Evolutionary conservation across 805 yeast genomes (phyloP), one percentile per base, ranked within the genome.

Genomic region (Candida germanica): DNA sequence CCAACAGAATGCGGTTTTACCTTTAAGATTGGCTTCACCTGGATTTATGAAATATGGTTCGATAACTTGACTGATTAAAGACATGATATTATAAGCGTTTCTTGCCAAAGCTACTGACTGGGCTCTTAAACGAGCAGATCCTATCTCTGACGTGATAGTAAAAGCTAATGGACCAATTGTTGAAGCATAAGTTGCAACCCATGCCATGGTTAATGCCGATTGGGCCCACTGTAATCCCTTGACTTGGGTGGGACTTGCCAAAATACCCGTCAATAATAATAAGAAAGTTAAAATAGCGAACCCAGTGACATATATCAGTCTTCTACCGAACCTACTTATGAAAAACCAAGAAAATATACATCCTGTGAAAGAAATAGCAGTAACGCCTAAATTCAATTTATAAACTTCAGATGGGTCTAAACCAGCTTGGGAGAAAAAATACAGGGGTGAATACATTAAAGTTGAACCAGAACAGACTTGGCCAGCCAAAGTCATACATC

Each of bases 31-130:
- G 39, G 71, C 73, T 23, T 60, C 59, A 13, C 53, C 53, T 1
- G 76, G 69, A 44, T 73, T 75, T 46, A 75, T 57, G 69, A 75
- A 62, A 46, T 71, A 73, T 11, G 80, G 80, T 28, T 46, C 50
- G 30, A 68, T 58, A 33, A 73, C 55, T 15, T 65, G 47, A 37
- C 61, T 53, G 39, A 63, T 51, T 34, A 61, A 55, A 25, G 58
- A 54, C 22, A 53, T 52, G 12, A 59, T 28, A 42, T 63, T 59
- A 35, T 50, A 49, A 15, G 49, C 47, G 32, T 46, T 48, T 40
- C 54, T 40, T 34, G 67, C 58, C 14, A 53, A 23, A 25, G 66
- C 66, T 31, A 68, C 50, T 1, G 75, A 58, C 47, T 67, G 66
- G 28, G 66, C 49, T 53, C 75, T 60, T 23, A 69, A 48, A 19